Base-by-base conservation (phyloP, 306 rosid genomes). In the Prunus dulcis region DNA sequence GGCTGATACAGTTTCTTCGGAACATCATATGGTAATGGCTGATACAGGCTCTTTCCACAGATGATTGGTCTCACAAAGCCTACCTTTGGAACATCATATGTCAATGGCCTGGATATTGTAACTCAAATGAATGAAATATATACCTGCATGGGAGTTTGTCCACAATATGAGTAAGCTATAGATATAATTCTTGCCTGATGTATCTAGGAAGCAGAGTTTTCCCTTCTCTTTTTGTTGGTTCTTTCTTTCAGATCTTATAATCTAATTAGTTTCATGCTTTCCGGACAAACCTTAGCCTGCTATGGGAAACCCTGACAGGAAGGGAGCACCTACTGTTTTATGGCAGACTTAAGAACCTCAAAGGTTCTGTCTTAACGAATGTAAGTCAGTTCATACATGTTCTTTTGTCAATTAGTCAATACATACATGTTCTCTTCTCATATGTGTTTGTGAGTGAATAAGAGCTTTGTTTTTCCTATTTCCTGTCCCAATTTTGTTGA, bases 71-170 rank as follows among this genome's bases (percentile, higher is more conserved):
- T 94, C 70, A 82, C 91, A 2, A 90, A 88, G 85, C 90, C 98
- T 71, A 87, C 86, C 74, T 80, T 91, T 46, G 98, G 98, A 14
- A 73, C 91, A 32, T 96, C 96, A 73, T 86, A 73, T 73, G 95
- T 94, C 79, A 71, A 94, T 70, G 94, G 97, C 72, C 79, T 91
- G 78, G 93, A 91, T 86, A 91, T 91, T 82, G 75, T 61, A 78
- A 87, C 86, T 50, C 68, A 94, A 4, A 94, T 91, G 93, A 87
- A 85, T 78, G 88, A 85, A 76, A 87, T 94, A 85, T 94, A 94
- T 74, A 87, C 98, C 22, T 91, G 91, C 87, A 94, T 94, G 94
- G 98, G 96, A 17, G 98, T 94, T 56, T 94, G 97, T 76, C 98
- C 97, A 67, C 98, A 94, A 74, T 91, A 91, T 38, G 93, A 91